A percentile compares a stretch with the other conserved stretches of the same genome.
These are phyloP conservation scores for Cryptococcus sp. DNA, from an alignment of 1,284 basidiomycete genomes.

Conservation along the genomic window DNA sequence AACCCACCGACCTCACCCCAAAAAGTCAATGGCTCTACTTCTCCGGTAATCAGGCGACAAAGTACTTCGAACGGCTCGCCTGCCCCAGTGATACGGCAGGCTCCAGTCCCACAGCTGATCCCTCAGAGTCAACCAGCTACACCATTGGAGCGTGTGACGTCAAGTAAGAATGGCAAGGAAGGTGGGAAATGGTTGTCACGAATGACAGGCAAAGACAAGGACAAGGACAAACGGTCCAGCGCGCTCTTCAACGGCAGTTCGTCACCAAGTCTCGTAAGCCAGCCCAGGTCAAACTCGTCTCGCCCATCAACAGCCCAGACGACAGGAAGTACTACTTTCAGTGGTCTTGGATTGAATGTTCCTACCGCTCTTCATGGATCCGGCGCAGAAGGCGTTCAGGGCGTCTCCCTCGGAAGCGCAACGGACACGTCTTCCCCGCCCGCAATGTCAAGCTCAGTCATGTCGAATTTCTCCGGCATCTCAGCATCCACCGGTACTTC, in stretches of 20 bases:
- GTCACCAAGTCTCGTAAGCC: not conserved
- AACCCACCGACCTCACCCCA: not conserved
- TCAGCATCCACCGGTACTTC: conserved; percentile 10
- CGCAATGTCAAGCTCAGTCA: conserved; percentile 22
- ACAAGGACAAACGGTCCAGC: conserved; percentile 13
- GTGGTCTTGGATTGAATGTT: conserved; percentile 24
- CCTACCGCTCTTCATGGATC: conserved; percentile 10
- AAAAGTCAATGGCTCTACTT: not conserved
- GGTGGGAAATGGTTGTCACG: conserved; percentile 21
- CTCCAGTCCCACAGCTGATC: not conserved
- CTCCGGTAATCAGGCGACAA: not conserved
- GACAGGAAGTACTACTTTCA: conserved; percentile 20
- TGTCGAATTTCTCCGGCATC: conserved; percentile 13
- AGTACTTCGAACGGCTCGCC: no score
- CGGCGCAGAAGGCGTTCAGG: conserved; percentile 16
- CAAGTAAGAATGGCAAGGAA: conserved; percentile 1
- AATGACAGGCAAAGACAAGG: conserved; percentile 12
- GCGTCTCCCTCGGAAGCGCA: conserved; percentile 1
- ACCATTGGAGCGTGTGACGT: not conserved
- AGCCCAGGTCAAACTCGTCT: conserved; percentile 5
- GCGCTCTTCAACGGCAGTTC: conserved; percentile 1
- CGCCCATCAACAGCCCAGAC: conserved; percentile 12
- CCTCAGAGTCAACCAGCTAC: not conserved
- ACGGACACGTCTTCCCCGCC: conserved; percentile 10
- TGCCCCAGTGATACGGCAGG: not conserved